A percentile compares a stretch with the other conserved stretches of the same genome.
Evolutionary conservation across 495 filamentous ascomycete genomes (phyloP).

Genomic region (Bathelium albidoporum): DNA sequence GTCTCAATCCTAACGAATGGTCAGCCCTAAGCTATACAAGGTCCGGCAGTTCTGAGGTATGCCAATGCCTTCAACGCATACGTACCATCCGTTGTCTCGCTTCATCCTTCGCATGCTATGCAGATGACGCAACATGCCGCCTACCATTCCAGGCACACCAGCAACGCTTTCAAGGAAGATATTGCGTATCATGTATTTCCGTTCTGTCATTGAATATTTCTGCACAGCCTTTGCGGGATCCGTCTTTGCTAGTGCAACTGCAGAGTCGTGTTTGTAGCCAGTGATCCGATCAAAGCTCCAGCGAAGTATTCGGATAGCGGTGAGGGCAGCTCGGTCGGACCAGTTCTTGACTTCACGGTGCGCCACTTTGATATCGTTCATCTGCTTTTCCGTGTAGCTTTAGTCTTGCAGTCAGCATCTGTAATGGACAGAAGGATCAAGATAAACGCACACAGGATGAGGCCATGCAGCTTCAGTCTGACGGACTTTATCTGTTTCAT

Average conservation of each 20-base stretch:
- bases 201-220: conserved; percentile 54
- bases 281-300: conserved; percentile 59
- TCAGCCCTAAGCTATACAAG: conserved; percentile 3
- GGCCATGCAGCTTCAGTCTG: conserved; percentile 50
- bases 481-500: not conserved
- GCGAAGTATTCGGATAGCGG: conserved; percentile 51
- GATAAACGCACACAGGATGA: conserved; percentile 47
- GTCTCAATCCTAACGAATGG: conserved; percentile 65
- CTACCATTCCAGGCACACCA: conserved; percentile 94
- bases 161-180: conserved; percentile 93
- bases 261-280: conserved; percentile 59
- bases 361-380: conserved; percentile 51
- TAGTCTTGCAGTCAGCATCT: not conserved
- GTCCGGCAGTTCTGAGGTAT: not conserved
- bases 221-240: conserved; percentile 33
- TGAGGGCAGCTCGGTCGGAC: conserved; percentile 58
- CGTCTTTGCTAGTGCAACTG: conserved; percentile 32
- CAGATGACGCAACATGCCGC: conserved; percentile 83
- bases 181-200: conserved; percentile 73
- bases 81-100: conserved; percentile 85
- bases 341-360: conserved; percentile 57
- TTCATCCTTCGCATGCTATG: conserved; percentile 72
- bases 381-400: conserved; percentile 54
- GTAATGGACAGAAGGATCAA: not conserved
- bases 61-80: not conserved